Evolutionary conservation across 768 basidiomycete genomes (phyloP).

Genomic region (Lentinula raphanica): DNA sequence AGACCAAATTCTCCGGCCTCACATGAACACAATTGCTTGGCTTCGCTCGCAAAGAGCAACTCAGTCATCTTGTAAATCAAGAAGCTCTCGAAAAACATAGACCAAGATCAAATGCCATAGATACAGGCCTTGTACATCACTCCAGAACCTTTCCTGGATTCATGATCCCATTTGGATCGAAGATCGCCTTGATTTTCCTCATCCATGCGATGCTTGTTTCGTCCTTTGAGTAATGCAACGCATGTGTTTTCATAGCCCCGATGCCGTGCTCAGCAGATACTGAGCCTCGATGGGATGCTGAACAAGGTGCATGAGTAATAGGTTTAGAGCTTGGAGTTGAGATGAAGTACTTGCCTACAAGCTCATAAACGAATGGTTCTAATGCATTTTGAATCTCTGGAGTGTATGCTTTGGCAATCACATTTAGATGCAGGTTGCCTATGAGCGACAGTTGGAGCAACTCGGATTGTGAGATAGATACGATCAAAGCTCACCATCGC

Average conservation of each 20-base stretch:
- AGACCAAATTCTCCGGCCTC: too few species aligned
- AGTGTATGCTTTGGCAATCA: slow-evolving; percentile 77
- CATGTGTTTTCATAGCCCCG: slow-evolving; percentile 91
- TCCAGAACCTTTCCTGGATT: slow-evolving; percentile 83
- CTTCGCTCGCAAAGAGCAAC: too few species aligned
- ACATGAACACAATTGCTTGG: too few species aligned
- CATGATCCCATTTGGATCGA: slow-evolving; percentile 90
- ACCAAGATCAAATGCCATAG: not conserved
- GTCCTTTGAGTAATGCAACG: slow-evolving; percentile 83
- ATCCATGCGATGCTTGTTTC: slow-evolving; percentile 79
- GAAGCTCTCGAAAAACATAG: not conserved
- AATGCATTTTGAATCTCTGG: slow-evolving; percentile 81
- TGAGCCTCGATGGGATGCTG: slow-evolving; percentile 78
- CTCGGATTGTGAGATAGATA: not conserved
- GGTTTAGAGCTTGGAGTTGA: not conserved
- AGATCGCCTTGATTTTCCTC: slow-evolving; percentile 82
- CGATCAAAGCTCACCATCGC: slow-evolving; percentile 85
- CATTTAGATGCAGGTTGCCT: slow-evolving; percentile 95
- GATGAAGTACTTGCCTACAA: slow-evolving; percentile 57
- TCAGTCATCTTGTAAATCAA: too few species aligned
- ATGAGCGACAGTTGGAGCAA: not conserved
- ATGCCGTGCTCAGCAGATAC: slow-evolving; percentile 97
- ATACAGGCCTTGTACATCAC: slow-evolving; percentile 14
- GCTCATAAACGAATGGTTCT: slow-evolving; percentile 93
- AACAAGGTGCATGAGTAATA: not conserved